A percentile compares a stretch with the other conserved stretches of the same genome.
Evolutionary conservation across 2,329 filamentous ascomycete species (phyloP).

Genomic region (Xylaria polymorpha): DNA sequence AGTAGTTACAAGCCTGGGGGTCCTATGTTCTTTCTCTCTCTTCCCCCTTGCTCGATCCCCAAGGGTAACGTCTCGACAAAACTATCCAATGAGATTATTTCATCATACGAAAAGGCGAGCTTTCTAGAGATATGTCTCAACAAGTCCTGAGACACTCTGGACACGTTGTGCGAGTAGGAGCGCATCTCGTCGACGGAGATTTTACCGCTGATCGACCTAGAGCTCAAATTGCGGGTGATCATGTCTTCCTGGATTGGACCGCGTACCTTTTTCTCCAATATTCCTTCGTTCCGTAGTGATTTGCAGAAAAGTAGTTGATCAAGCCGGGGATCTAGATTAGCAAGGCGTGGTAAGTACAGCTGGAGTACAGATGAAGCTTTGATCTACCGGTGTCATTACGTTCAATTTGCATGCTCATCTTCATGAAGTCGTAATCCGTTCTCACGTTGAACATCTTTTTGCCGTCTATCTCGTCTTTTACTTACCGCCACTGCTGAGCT

Average conservation of each 20-base stretch:
- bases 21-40: conserved; percentile 25
- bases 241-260: conserved; percentile 27
- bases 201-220: conserved; percentile 44
- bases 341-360: not conserved
- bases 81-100: conserved; percentile 44
- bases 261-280: not conserved
- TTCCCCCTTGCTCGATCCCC: conserved; percentile 37
- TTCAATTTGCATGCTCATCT: not conserved
- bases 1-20: not conserved
- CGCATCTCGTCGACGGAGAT: conserved; percentile 45
- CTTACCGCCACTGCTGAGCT: conserved; percentile 33
- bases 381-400: not conserved
- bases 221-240: conserved; percentile 30
- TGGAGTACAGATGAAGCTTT: conserved; percentile 6
- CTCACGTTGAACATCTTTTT: not conserved
- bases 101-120: conserved; percentile 27
- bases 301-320: conserved; percentile 15
- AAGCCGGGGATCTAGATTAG: conserved; percentile 15
- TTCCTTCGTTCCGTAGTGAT: conserved; percentile 1
- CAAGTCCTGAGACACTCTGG: conserved; percentile 40
- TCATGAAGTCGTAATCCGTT: not conserved
- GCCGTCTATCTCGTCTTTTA: conserved; percentile 24
- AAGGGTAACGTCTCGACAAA: conserved; percentile 41
- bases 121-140: conserved; percentile 46
- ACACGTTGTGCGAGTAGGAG: conserved; percentile 26